phyloP scores from a whole-genome alignment of 768 basidiomycete genomes.

The Psilocybe tampanensis region DNA sequence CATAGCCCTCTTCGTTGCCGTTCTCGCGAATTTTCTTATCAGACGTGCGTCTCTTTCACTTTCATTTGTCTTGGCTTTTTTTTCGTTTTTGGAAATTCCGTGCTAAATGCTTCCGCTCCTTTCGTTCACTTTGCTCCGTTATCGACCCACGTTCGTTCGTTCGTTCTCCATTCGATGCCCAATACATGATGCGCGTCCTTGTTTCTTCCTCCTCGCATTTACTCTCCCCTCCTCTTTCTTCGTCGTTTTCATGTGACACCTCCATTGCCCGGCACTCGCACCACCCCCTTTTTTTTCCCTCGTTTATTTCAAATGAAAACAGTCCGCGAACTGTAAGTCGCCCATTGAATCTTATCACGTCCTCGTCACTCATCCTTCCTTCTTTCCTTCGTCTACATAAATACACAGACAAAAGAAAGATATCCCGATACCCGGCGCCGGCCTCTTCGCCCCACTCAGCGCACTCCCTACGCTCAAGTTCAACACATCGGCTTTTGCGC shows the following conservation, averaged over 20 bases:
- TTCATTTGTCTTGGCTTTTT: too few species aligned
- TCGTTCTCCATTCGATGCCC: not conserved
- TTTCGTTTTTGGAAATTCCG: not conserved
- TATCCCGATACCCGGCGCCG: not conserved
- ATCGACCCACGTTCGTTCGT: constrained; percentile 9
- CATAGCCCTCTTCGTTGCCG: constrained; percentile 79
- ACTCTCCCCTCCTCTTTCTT: too few species aligned
- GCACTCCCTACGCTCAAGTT: not conserved
- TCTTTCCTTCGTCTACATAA: not conserved
- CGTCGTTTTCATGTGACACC: too few species aligned
- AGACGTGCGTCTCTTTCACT: constrained; percentile 57
- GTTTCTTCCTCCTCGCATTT: constrained; percentile 13
- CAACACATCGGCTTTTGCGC: not conserved
- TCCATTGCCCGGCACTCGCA: too few species aligned
- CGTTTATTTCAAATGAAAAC: not conserved
- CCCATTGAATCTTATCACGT: not conserved
- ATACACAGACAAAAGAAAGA: not conserved
- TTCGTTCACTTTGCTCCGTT: constrained; percentile 4
- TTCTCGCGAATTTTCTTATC: constrained; percentile 86
- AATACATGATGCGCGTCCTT: too few species aligned
- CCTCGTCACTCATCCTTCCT: not conserved
- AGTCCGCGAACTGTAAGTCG: constrained; percentile 64
- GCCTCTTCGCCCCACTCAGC: not conserved
- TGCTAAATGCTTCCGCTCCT: not conserved
- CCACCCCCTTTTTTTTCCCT: too few species aligned